A percentile compares a stretch with the other conserved stretches of the same genome.
Evolutionary conservation across 257 asterid genomes (phyloP).

Genomic region (Solanum boliviense): DNA sequence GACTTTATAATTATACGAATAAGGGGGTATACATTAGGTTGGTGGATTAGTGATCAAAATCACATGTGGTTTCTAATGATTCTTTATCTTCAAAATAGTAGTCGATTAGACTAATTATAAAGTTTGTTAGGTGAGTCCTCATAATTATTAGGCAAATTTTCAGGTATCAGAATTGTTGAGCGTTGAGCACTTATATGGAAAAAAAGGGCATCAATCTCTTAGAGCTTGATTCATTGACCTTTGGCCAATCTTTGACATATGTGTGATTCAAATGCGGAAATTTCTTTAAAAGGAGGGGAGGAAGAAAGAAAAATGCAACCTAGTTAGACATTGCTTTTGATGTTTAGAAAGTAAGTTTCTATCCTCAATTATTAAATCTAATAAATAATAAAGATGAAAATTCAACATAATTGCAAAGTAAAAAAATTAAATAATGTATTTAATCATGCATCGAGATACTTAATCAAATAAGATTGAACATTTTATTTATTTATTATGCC

Average conservation of each 20-base stretch:
- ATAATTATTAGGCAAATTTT: background rate
- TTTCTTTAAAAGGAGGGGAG: background rate
- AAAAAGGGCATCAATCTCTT: background rate
- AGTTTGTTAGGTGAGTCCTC: background rate
- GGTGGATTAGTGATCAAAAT: background rate
- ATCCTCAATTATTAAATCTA: background rate
- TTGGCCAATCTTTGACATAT: background rate
- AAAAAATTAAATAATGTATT: too few relatives aligned
- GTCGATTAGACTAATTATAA: background rate
- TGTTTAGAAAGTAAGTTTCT: background rate
- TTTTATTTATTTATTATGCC: background rate
- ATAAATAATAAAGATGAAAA: background rate
- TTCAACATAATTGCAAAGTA: background rate
- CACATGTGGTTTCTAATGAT: background rate
- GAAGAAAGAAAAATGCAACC: background rate
- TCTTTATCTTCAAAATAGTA: background rate
- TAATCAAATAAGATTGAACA: background rate
- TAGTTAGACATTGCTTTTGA: background rate
- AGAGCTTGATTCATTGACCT: background rate
- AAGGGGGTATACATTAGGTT: background rate
- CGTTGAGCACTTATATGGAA: background rate
- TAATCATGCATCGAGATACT: background rate
- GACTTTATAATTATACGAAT: background rate
- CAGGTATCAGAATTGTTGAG: background rate
- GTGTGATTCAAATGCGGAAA: background rate